These are phyloP conservation scores for Sordariomycetes sp. DNA, from an alignment of 2,329 filamentous ascomycete species.

Conservation along the genomic window DNA sequence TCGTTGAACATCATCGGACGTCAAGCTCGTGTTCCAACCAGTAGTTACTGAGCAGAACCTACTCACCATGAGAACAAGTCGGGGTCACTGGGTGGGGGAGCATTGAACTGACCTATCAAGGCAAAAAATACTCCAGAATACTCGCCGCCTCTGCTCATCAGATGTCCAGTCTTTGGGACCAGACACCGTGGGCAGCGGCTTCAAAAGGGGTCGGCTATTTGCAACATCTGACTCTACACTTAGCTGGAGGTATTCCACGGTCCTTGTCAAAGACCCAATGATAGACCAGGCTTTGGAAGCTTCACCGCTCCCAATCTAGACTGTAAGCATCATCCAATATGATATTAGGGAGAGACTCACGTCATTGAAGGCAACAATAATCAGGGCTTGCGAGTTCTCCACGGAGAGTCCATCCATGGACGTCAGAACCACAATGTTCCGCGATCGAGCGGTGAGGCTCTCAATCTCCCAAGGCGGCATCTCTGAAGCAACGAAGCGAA, in stretches of 20 bases:
- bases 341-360: slow-evolving; percentile 11
- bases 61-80: background rate
- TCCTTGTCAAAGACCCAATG: slow-evolving; percentile 18
- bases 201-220: slow-evolving; percentile 8
- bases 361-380: slow-evolving; percentile 26
- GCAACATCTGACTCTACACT: slow-evolving; percentile 13
- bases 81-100: background rate
- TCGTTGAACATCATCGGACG: slow-evolving; percentile 18
- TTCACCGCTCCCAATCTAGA: slow-evolving; percentile 18
- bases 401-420: slow-evolving; percentile 23
- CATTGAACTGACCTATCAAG: slow-evolving; percentile 15
- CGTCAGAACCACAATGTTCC: slow-evolving; percentile 16
- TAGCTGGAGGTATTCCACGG: slow-evolving; percentile 19
- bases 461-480: background rate
- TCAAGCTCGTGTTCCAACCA: slow-evolving; percentile 23
- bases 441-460: slow-evolving; percentile 2
- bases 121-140: slow-evolving; percentile 23
- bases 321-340: background rate
- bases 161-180: slow-evolving; percentile 20
- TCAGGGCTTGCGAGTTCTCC: slow-evolving; percentile 24
- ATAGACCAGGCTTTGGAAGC: slow-evolving; percentile 16
- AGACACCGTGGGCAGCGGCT: slow-evolving; percentile 16
- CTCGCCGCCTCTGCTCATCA: slow-evolving; percentile 19
- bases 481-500: slow-evolving; percentile 12
- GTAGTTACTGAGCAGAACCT: background rate